Evolutionary conservation across 345 rosid species (phyloP).

Genomic region (Gossypium raimondii): DNA sequence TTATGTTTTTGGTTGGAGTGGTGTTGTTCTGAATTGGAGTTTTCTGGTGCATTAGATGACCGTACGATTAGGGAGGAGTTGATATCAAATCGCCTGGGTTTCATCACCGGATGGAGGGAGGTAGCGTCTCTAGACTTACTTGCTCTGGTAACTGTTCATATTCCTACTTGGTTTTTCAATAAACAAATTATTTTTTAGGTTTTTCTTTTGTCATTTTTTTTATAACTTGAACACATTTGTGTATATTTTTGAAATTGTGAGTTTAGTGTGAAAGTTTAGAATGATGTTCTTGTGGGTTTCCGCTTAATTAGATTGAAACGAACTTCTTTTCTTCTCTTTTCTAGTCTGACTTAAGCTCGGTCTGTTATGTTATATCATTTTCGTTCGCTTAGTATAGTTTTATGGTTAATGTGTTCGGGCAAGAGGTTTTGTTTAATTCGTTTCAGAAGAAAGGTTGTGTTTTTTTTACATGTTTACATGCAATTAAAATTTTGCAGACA

Average conservation of each 20-base stretch:
- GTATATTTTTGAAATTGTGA: constrained; percentile 11
- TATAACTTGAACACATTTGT: constrained; percentile 5
- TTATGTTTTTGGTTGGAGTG: not conserved
- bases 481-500: not conserved
- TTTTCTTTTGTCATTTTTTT: constrained; percentile 2
- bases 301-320: constrained; percentile 5
- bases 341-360: not conserved
- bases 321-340: not conserved
- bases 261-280: constrained; percentile 8
- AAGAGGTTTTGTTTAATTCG: no score
- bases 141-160: constrained; percentile 72
- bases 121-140: constrained; percentile 94
- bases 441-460: no score
- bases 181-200: constrained; percentile 16
- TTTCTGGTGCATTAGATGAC: constrained; percentile 51
- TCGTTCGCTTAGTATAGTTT: not conserved
- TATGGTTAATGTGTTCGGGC: no score
- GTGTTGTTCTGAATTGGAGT: constrained; percentile 14
- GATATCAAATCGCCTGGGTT: constrained; percentile 54
- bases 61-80: constrained; percentile 50
- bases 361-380: not conserved
- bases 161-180: constrained; percentile 39
- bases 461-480: constrained; percentile 1
- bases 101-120: constrained; percentile 99
- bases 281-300: not conserved